Base-by-base conservation (phyloP, 2,329 filamentous ascomycete species). In the Cordyceps tenuipes region DNA sequence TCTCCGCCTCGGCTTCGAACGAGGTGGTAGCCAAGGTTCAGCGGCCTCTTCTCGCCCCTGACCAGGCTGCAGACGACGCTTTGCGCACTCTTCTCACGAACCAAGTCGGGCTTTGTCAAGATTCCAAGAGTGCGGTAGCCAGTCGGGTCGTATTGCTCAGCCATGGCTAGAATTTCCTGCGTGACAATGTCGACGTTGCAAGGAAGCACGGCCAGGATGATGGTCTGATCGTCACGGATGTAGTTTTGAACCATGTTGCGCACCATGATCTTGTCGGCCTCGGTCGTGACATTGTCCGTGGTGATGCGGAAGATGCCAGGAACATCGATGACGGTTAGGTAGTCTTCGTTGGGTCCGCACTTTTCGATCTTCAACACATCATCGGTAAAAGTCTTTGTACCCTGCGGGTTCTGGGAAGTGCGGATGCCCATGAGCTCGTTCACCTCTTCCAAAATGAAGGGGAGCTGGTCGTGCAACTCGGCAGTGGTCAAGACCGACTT, bases 321-420 rank as follows among this genome's bases (percentile, higher is more conserved):
- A 0, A 83, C 78, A 19, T 83, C 80, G 5, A 82, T 82, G 7
- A 83, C 71, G 0, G 79, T 83, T 7, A 82, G 70, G 17, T 81
- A 75, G 3, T 76, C 67, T 64, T 72, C 76, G 0, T 73, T 53
- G 0, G 79, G 80, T 0, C 80, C 77, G 1, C 68, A 70, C 34
- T 80, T 77, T 57, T 75, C 73, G 0, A 75, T 69, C 0, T 69
- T 68, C n/a, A 75, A 66, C 0, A 75, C 63, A 44, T 82, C 77
- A 5, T 77, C 70, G 34, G 77, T 80, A 53, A 82, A 82, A 0
- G 74, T 72, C 0, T 62, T 60, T 0, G 67, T 63, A 10, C 31
- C 19, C 0, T 60, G 61, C 0, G 53, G 59, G 15, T 61, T 61
- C 49, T 0, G 60, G 15, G 1, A 62, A 0, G 64, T 66, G 0